A percentile compares a stretch with the other conserved stretches of the same genome.
Evolutionary conservation across 2,329 filamentous ascomycete species (phyloP).

Genomic region (Cercospora nicotianae): DNA sequence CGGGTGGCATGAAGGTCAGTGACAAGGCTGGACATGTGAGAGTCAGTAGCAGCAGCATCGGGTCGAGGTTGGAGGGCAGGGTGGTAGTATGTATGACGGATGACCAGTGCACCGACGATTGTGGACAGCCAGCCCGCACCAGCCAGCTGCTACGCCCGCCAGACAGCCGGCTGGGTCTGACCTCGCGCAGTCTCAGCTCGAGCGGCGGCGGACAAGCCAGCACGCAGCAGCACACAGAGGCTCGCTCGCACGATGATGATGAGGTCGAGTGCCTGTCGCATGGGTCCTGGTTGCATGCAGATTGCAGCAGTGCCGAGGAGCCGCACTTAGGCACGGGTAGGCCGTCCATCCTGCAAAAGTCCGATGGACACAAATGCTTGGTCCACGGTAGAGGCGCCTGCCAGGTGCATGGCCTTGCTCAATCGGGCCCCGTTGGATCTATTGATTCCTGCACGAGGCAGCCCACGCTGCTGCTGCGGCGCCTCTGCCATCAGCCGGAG

Average conservation of each 20-base stretch:
- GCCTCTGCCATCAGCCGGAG: neutral
- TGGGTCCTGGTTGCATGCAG: conserved; percentile 5
- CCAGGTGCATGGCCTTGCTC: conserved; percentile 5
- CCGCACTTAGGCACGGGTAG: conserved; percentile 17
- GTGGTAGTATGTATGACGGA: neutral
- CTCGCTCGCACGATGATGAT: conserved; percentile 11
- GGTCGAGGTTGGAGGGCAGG: neutral
- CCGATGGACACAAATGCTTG: conserved; percentile 20
- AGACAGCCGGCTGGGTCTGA: conserved; percentile 11
- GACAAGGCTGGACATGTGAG: neutral
- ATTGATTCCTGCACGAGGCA: neutral
- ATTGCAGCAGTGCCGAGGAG: conserved; percentile 21
- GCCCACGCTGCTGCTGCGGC: neutral
- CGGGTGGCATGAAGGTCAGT: neutral
- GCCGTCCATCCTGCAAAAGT: conserved; percentile 20
- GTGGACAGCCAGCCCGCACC: conserved; percentile 7
- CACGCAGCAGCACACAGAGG: neutral
- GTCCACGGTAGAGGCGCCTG: conserved; percentile 1
- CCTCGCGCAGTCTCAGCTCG: conserved; percentile 17
- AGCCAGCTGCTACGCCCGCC: neutral
- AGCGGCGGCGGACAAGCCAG: neutral
- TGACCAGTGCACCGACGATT: neutral
- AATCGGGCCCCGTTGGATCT: neutral
- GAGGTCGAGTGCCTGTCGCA: conserved; percentile 18
- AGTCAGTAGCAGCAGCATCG: neutral